phyloP scores from a whole-genome alignment of 2,329 filamentous ascomycete species.

The Ophiostoma piceae region DNA sequence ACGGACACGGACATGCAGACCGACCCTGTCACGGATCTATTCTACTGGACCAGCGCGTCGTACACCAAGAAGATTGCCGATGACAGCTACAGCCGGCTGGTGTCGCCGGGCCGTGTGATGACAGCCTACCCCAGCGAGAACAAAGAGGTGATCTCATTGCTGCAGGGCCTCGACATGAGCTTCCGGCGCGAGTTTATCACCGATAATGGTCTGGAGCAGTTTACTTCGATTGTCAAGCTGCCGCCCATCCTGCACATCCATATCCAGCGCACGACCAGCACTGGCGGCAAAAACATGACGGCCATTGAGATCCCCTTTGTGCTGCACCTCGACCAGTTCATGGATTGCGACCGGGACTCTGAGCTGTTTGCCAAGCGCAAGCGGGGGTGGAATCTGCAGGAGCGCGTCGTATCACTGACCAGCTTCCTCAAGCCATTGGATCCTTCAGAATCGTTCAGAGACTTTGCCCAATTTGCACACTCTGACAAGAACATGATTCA shows the following conservation, averaged over 20 bases:
- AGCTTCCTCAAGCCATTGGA: not conserved
- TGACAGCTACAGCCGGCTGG: conserved; percentile 38
- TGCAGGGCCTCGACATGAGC: conserved; percentile 76
- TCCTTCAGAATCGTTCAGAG: not conserved
- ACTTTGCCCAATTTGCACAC: not conserved
- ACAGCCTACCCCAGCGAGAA: conserved; percentile 52
- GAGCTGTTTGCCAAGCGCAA: conserved; percentile 59
- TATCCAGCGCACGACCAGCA: conserved; percentile 75
- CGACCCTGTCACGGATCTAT: conserved; percentile 70
- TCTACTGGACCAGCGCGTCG: conserved; percentile 58
- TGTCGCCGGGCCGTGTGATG: conserved; percentile 57
- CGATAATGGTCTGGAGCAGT: conserved; percentile 54
- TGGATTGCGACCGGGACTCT: conserved; percentile 59
- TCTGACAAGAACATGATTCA: not conserved
- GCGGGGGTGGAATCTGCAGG: conserved; percentile 69
- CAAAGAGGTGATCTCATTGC: conserved; percentile 57
- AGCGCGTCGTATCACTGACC: conserved; percentile 52
- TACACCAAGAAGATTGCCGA: conserved; percentile 49
- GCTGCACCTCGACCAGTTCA: conserved; percentile 84
- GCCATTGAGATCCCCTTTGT: conserved; percentile 73
- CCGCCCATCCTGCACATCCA: conserved; percentile 86
- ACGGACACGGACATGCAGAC: conserved; percentile 64
- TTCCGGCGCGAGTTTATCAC: conserved; percentile 76
- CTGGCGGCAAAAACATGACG: conserved; percentile 69
- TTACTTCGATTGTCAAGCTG: conserved; percentile 66